phyloP scores from a whole-genome alignment of 2,329 filamentous ascomycete species.

The Claviceps sp. region DNA sequence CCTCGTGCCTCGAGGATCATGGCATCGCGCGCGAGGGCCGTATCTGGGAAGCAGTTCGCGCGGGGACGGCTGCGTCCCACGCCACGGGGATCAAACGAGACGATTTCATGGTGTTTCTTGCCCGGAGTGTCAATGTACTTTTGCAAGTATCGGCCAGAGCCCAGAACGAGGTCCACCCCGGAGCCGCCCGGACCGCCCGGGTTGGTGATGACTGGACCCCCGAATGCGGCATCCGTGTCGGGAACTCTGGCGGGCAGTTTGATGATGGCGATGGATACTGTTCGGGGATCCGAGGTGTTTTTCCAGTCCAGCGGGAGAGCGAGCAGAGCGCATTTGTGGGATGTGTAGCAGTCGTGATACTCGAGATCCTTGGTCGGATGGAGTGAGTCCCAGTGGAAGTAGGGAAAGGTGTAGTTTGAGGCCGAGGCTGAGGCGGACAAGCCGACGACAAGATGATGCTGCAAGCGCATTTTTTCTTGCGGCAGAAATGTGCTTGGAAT shows the following conservation, averaged over 20 bases:
- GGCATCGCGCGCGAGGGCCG: slow-evolving; percentile 17
- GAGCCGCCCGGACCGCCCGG: slow-evolving; percentile 32
- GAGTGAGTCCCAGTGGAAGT: slow-evolving; percentile 24
- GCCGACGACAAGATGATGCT: background rate
- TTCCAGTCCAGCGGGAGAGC: slow-evolving; percentile 30
- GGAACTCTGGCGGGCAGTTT: slow-evolving; percentile 26
- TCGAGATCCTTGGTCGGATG: slow-evolving; percentile 20
- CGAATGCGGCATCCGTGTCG: slow-evolving; percentile 23
- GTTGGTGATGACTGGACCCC: slow-evolving; percentile 29
- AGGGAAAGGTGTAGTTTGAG: background rate
- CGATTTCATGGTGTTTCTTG: slow-evolving; percentile 24
- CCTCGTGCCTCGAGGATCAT: slow-evolving; percentile 18
- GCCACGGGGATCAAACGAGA: slow-evolving; percentile 32
- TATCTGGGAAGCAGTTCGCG: slow-evolving; percentile 24
- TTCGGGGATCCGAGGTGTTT: slow-evolving; percentile 14
- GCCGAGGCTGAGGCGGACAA: background rate
- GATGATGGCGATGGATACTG: slow-evolving; percentile 26
- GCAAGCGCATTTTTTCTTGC: background rate
- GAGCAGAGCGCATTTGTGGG: slow-evolving; percentile 27
- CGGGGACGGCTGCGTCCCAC: slow-evolving; percentile 22
- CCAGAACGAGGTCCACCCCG: slow-evolving; percentile 19
- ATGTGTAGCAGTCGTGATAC: slow-evolving; percentile 27
- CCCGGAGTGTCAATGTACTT: slow-evolving; percentile 13
- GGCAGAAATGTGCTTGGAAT: background rate
- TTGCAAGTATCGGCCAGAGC: slow-evolving; percentile 17